These are phyloP conservation scores for Yamadazyma taylorii DNA, from an alignment of 1,139 yeast species.

Conservation along the genomic window DNA sequence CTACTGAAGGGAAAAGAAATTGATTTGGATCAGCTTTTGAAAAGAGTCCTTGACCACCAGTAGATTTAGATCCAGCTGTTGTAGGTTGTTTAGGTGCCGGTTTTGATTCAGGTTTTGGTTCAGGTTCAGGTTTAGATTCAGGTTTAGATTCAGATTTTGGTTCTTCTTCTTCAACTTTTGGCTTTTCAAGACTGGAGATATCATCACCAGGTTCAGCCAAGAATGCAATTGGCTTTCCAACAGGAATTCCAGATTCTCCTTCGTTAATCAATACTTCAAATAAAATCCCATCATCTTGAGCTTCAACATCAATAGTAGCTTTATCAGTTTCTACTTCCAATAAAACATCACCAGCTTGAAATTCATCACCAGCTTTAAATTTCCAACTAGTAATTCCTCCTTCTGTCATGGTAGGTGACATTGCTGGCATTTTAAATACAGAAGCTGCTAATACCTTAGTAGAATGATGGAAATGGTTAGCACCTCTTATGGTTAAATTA, in stretches of 20 bases:
- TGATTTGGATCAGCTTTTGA: slow-evolving; percentile 61
- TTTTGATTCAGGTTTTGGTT: slow-evolving; percentile 17
- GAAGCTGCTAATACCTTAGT: slow-evolving; percentile 43
- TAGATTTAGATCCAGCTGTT: neutral
- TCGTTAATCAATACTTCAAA: slow-evolving; percentile 72
- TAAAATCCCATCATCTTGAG: slow-evolving; percentile 85
- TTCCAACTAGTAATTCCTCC: slow-evolving; percentile 98
- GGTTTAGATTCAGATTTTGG: slow-evolving; percentile 10
- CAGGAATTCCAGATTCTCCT: slow-evolving; percentile 78
- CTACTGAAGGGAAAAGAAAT: slow-evolving; percentile 79
- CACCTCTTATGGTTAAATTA: too few relatives aligned
- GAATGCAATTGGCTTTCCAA: slow-evolving; percentile 87
- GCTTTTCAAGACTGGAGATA: slow-evolving; percentile 59
- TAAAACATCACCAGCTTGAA: slow-evolving; percentile 81
- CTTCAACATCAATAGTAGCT: slow-evolving; percentile 91
- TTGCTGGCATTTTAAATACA: slow-evolving; percentile 90
- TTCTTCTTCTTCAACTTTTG: slow-evolving; percentile 35
- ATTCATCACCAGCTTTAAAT: slow-evolving; percentile 75
- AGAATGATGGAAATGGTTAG: slow-evolving; percentile 16
- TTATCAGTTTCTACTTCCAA: slow-evolving; percentile 92
- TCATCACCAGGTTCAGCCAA: slow-evolving; percentile 90
- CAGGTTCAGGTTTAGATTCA: slow-evolving; percentile 18
- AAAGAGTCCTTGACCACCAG: slow-evolving; percentile 19
- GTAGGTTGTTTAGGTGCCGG: too few relatives aligned
- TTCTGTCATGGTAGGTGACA: slow-evolving; percentile 98